Base-by-base conservation (phyloP, 495 filamentous ascomycete species). In the Durotheca rogersii region DNA sequence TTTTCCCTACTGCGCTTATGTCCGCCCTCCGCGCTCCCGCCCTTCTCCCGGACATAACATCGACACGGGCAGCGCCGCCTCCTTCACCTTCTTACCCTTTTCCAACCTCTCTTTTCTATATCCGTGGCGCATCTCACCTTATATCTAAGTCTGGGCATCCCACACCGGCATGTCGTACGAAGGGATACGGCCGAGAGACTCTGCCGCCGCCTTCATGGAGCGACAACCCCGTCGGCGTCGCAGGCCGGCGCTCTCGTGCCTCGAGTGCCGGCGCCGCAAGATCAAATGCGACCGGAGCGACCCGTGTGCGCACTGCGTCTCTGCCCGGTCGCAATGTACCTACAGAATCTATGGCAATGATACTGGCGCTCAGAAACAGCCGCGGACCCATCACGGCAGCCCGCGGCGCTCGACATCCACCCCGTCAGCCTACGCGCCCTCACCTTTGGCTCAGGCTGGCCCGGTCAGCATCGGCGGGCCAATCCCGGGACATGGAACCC, bases 221-320 rank as follows among this genome's bases (percentile, higher is more conserved):
- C 54, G 49, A 47, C 53, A 53, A 50, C 36, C 47, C 41, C 64
- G 52, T 7, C 58, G 61, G 20, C 69, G 69, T 33, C 57, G 71
- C 17, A 61, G 71, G 37, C 68, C 68, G 14, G 67, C 71, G 10
- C 51, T 68, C 16, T 71, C 71, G 0, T 76, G 74, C 25, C 45
- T 75, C 7, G 72, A 74, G 34, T 79, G 75, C 47, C 67, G 69
- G n/a, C 74, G 73, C 7, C 72, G 75, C 20, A 78, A 77, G 64
- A 72, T 78, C 56, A 76, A 72, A 47, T 79, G 74, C 51, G 70
- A 78, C 46, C 66, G 67, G 21, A 61, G 55, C 18, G 58, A 67
- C 10, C 75, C 73, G 21, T 79, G 74, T 49, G 47, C 64, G 10
- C 73, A 72, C 54, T 77, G 76, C 41, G 60, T 75, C 18, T 47